These are phyloP conservation scores for Penicillium sp. DNA, from an alignment of 2,329 filamentous ascomycete genomes.

Conservation along the genomic window DNA sequence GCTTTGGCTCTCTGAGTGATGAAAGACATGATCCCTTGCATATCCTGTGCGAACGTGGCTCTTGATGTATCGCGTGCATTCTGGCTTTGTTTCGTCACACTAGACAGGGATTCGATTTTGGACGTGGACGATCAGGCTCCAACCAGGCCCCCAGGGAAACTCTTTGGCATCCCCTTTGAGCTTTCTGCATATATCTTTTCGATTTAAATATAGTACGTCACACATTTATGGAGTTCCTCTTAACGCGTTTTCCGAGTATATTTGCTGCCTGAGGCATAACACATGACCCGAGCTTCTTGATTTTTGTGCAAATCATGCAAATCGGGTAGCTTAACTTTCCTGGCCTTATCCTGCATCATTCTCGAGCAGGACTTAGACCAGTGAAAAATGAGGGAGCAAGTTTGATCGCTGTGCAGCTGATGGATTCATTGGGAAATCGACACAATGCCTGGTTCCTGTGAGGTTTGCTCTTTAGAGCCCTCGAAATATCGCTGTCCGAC, in stretches of 20 bases:
- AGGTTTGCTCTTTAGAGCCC: constrained; percentile 38
- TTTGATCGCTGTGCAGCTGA: constrained; percentile 12
- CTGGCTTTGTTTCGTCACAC: constrained; percentile 23
- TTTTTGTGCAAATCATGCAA: constrained; percentile 1
- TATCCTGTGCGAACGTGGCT: constrained; percentile 23
- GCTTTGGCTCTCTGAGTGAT: not conserved
- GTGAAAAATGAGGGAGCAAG: constrained; percentile 17
- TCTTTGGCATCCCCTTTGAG: constrained; percentile 16
- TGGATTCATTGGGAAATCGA: constrained; percentile 10
- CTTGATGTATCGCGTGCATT: constrained; percentile 22
- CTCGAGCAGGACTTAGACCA: not conserved
- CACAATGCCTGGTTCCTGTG: constrained; percentile 34
- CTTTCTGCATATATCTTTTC: constrained; percentile 18
- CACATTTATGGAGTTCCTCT: not conserved
- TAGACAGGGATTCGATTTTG: constrained; percentile 9
- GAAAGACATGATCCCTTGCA: constrained; percentile 13
- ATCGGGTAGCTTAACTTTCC: not conserved
- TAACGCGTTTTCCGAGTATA: too few relatives aligned
- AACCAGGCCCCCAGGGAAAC: not conserved
- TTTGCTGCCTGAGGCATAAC: constrained; percentile 5
- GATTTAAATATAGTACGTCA: not conserved
- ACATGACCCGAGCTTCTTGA: constrained; percentile 8
- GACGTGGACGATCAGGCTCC: constrained; percentile 3
- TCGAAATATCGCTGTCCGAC: constrained; percentile 42
- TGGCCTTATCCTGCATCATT: constrained; percentile 1